Evolutionary conservation across 805 yeast genomes (phyloP).

Genomic region (Huiozyma naganishii): DNA sequence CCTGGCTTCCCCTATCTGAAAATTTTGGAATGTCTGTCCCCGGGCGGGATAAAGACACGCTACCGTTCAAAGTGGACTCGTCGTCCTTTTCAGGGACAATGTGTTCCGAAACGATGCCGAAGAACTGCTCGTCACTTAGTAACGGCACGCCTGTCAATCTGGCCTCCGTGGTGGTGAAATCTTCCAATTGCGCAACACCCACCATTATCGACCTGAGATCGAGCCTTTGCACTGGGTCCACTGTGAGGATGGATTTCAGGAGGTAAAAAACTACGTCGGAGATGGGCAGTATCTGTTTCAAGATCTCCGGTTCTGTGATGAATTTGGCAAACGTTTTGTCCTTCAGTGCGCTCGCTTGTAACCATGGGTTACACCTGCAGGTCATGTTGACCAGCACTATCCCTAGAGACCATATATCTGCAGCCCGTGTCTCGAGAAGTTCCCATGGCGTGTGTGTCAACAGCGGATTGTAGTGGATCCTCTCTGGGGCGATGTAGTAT

Average conservation of each 20-base stretch:
- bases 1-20: too few relatives aligned
- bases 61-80: not conserved
- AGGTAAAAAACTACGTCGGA: constrained; percentile 49
- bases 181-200: constrained; percentile 14
- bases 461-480: constrained; percentile 28
- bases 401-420: constrained; percentile 84
- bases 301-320: constrained; percentile 41
- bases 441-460: not conserved
- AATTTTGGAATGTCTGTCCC: too few relatives aligned
- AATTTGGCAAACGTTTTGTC: constrained; percentile 60
- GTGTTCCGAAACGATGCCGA: not conserved
- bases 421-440: constrained; percentile 51
- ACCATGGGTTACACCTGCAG: constrained; percentile 87
- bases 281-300: constrained; percentile 63
- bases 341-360: constrained; percentile 53
- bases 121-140: constrained; percentile 1
- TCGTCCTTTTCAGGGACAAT: not conserved
- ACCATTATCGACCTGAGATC: constrained; percentile 13
- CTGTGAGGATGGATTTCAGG: constrained; percentile 28
- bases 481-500: constrained; percentile 90
- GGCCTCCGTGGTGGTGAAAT: constrained; percentile 17
- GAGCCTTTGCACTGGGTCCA: constrained; percentile 29
- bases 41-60: too few relatives aligned
- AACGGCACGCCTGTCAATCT: constrained; percentile 17
- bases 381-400: constrained; percentile 70